phyloP scores from a whole-genome alignment of 192 early-diverging fungal species.

The Podila epicladia region DNA sequence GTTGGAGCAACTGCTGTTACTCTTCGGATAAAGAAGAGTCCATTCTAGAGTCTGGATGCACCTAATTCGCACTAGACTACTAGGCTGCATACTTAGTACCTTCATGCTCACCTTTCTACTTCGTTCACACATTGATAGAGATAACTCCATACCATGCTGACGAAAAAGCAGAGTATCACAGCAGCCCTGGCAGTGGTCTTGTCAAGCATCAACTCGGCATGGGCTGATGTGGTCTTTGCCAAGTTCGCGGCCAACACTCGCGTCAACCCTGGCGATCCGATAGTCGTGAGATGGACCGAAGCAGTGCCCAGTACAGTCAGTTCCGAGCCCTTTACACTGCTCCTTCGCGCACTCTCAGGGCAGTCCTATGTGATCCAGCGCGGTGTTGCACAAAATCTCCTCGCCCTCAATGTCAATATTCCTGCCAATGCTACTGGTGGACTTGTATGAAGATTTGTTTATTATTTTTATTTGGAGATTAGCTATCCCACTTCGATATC shows the following conservation, averaged over 20 bases:
- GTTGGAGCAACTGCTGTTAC: too few relatives aligned
- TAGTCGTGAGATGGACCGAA: conserved; percentile 12
- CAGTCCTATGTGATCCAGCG: conserved; percentile 13
- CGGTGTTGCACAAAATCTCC: background rate
- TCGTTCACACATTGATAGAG: too few relatives aligned
- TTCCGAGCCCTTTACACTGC: conserved; percentile 13
- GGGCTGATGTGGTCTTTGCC: conserved; percentile 25
- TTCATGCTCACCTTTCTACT: too few relatives aligned
- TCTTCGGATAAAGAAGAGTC: too few relatives aligned
- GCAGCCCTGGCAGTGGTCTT: conserved; percentile 8
- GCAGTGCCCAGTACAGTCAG: background rate
- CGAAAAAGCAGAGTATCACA: background rate
- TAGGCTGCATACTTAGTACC: too few relatives aligned
- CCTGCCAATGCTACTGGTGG: conserved; percentile 30
- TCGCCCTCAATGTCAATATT: conserved; percentile 1
- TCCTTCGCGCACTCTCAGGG: conserved; percentile 30
- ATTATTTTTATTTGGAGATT: background rate
- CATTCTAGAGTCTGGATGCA: too few relatives aligned
- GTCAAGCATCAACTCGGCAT: conserved; percentile 8
- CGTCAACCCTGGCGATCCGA: conserved; percentile 15
- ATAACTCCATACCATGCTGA: too few relatives aligned
- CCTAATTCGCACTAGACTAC: too few relatives aligned
- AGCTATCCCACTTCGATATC: too few relatives aligned
- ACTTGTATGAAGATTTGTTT: conserved; percentile 2
- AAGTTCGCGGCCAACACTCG: background rate